Base-by-base conservation (phyloP, 2,329 filamentous ascomycete species). In the Erysiphe pulchra region DNA sequence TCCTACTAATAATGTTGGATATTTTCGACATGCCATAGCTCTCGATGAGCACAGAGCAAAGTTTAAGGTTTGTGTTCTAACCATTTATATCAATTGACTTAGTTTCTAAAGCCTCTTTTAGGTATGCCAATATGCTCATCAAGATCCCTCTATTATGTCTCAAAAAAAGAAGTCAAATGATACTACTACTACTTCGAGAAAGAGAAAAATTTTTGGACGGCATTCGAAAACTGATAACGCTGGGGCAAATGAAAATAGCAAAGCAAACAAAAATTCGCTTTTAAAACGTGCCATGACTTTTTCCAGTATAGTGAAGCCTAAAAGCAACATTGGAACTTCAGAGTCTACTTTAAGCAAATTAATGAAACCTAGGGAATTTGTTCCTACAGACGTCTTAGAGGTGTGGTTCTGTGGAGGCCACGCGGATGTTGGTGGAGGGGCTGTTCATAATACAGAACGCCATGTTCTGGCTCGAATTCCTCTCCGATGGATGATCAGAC, bases 401-500 rank as follows among this genome's bases (percentile, higher is more conserved):
- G 42, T 43, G 16, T 45, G 43, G 63, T 66, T 65, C 47, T 52
- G 59, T 1, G 64, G 64, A 5, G 63, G 11, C 55, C 63, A 66
- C 47, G 61, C 57, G 2, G 64, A 66, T 51, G 57, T 65, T 9
- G 63, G 64, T n/a, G 63, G 63, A 1, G 63, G 65, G 3, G 62
- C 63, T 2, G 61, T 63, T 3, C 47, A 52, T 2, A 65, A 65
- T 47, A 58, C 59, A 32, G 55, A 55, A 37, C 57, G 63, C 2
- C 63, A 66, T 46, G 63, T 62, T 51, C 59, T 66, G 9, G 59
- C 62, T 4, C 60, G 61, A 2, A 65, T 65, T 13, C 63, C 64
- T 5, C 56, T 67, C 2, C 59, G 63, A 2, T 67, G 64, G 64
- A 67, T 67, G 64, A 56, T 67, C 11, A 57, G 63, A 17, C 63